Evolutionary conservation across 306 rosid genomes (phyloP).

Genomic region (Cajanus cajan): DNA sequence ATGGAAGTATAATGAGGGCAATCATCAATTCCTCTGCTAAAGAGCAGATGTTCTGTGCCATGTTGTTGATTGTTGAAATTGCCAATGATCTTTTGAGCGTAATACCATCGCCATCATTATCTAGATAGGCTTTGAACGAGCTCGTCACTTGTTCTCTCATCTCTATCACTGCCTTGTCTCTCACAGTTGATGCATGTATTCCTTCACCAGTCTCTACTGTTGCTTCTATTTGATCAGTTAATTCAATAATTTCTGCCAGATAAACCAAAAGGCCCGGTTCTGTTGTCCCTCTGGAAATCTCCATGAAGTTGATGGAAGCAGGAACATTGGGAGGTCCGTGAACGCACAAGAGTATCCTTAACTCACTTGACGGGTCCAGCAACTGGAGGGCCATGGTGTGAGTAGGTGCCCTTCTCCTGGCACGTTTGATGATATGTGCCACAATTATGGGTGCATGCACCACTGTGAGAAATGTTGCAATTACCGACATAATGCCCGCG

Average conservation of each 20-base stretch:
- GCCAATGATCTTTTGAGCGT: slow-evolving; percentile 55
- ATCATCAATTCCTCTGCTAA: slow-evolving; percentile 73
- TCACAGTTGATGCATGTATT: slow-evolving; percentile 47
- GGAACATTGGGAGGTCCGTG: slow-evolving; percentile 67
- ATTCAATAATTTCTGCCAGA: slow-evolving; percentile 79
- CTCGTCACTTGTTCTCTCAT: slow-evolving; percentile 66
- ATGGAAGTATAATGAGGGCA: slow-evolving; percentile 81
- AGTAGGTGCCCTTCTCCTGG: slow-evolving; percentile 64
- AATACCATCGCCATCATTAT: slow-evolving; percentile 46
- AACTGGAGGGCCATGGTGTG: slow-evolving; percentile 73
- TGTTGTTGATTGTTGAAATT: slow-evolving; percentile 53
- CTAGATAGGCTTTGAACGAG: slow-evolving; percentile 54
- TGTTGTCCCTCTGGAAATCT: slow-evolving; percentile 61
- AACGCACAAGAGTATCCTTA: slow-evolving; percentile 62
- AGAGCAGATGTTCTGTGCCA: slow-evolving; percentile 65
- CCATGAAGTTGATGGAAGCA: slow-evolving; percentile 72
- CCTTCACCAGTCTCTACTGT: slow-evolving; percentile 52
- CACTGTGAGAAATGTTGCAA: slow-evolving; percentile 62
- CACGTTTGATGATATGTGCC: slow-evolving; percentile 74
- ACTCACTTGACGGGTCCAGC: slow-evolving; percentile 61
- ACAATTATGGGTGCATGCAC: slow-evolving; percentile 70
- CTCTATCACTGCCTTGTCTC: slow-evolving; percentile 42
- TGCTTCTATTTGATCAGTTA: slow-evolving; percentile 59
- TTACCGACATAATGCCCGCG: slow-evolving; percentile 53
- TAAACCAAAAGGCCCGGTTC: slow-evolving; percentile 65